Percentiles rank a stretch among this genome's conserved stretches.
Conservation (phyloP, 2,329 filamentous ascomycete species). For the Emmonsiellopsis sp. region DNA sequence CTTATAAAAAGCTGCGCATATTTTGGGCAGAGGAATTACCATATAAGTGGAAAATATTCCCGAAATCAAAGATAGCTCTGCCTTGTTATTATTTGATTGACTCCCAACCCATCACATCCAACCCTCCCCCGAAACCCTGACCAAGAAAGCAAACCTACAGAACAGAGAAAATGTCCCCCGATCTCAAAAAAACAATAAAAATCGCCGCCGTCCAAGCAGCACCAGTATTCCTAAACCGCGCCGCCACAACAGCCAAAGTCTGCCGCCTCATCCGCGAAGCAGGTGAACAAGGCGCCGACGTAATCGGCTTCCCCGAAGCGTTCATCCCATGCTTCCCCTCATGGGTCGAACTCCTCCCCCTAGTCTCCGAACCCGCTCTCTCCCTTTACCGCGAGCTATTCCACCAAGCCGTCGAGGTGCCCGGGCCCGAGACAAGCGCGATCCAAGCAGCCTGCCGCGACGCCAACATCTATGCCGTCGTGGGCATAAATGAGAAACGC, state of each 20-base stretch:
- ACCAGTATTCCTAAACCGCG: conserved; percentile 2
- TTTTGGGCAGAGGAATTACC: no score
- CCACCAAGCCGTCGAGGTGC: conserved; percentile 2
- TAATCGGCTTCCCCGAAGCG: conserved; percentile 3
- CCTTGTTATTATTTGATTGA: no score
- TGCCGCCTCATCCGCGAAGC: conserved; percentile 5
- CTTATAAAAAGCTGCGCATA: no score
- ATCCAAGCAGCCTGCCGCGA: conserved; percentile 1
- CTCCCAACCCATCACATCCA: no score
- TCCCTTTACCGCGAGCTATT: conserved; percentile 2
- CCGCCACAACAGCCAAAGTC: conserved; percentile 3
- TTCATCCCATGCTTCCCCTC: conserved; percentile 1
- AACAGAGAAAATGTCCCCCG: no score
- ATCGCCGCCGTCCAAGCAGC: conserved; percentile 4
- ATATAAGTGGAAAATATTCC: no score
- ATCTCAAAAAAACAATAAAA: background rate
- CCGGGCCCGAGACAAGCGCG: conserved; percentile 1
- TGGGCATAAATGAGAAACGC: conserved; percentile 3
- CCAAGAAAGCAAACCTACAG: no score
- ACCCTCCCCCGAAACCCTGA: no score
- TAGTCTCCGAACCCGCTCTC: background rate
- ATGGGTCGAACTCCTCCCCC: conserved; percentile 1
- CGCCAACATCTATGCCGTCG: conserved; percentile 1
- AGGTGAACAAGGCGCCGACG: conserved; percentile 1
- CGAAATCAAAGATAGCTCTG: no score